These are phyloP conservation scores for Funneliformis geosporum DNA, from an alignment of 192 early-diverging fungal genomes.

Conservation along the genomic window DNA sequence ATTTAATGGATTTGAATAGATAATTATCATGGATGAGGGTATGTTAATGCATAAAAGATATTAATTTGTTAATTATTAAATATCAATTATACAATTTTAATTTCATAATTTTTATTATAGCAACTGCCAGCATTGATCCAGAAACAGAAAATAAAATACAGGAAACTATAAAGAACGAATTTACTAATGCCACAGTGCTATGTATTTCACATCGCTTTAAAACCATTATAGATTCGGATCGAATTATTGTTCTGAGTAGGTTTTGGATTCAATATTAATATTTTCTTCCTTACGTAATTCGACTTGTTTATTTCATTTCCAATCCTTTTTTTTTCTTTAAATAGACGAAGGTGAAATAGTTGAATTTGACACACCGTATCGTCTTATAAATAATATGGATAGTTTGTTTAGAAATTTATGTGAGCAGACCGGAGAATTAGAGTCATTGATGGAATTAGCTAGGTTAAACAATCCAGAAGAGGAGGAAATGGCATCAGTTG, in stretches of 20 bases:
- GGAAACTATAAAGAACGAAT: constrained; percentile 54
- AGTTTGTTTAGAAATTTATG: constrained; percentile 79
- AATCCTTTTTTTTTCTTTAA: neutral
- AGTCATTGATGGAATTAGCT: constrained; percentile 62
- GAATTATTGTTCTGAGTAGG: constrained; percentile 50
- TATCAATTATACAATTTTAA: neutral
- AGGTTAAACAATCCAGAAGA: constrained; percentile 37
- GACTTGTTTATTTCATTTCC: neutral
- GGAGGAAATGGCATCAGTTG: neutral
- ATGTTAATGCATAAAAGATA: neutral
- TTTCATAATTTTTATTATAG: constrained; percentile 37
- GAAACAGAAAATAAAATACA: constrained; percentile 63
- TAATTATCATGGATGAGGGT: constrained; percentile 56
- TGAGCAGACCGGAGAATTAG: constrained; percentile 80
- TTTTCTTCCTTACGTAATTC: neutral
- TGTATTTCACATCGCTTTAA: constrained; percentile 64
- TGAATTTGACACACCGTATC: constrained; percentile 80
- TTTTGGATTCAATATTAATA: neutral
- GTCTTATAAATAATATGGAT: constrained; percentile 61
- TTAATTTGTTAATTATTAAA: neutral
- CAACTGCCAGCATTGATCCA: constrained; percentile 67
- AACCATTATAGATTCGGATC: constrained; percentile 71
- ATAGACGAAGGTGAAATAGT: constrained; percentile 70
- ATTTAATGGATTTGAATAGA: neutral
- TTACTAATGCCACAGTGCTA: constrained; percentile 59